Base-by-base conservation (phyloP, 73 alveolate species). In the Breviolum minutum region DNA sequence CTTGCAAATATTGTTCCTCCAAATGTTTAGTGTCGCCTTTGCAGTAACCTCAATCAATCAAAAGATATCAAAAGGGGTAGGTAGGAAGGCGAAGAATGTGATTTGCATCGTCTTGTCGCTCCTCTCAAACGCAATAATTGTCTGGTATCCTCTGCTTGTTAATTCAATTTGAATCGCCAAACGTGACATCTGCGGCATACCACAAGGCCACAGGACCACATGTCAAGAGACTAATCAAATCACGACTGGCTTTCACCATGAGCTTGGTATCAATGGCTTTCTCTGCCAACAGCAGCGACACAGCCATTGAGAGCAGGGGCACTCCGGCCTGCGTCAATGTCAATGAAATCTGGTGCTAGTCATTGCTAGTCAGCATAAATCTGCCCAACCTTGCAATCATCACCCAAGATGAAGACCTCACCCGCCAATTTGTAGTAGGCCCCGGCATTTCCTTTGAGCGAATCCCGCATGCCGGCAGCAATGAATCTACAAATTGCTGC, bases 361-460 rank as follows among this genome's bases (percentile, higher is more conserved):
- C 19, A 22, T 76, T 19, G 19, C 27, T 6, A 26, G 20, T 17
- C 86, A 26, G 86, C 40, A 26, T 14, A 76, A 13, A 48, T 19
- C 20, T 76, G 86, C 60, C 92, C 20, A 11, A 48, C 81, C 98
- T 92, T 81, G 98, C 98, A 92, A 66, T 92, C 98, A 7, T 92
- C 90, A 13, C 98, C 98, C 8, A 92, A 80, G 27, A 92, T 90
- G 20, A 92, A 92, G 60, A 92, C 17, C 91, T 94, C 99, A 17
- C 83, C 99, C 8, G 99, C 99, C 70, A 81, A 30, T 94, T 94
- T 94, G 99, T 94, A 94, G 99, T 79, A 94, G 16, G 99, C 99
- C 14, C 99, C 99, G 17, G 94, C 77, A 63, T 94, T 94, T 60
- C 99, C 99, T 83, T 22, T 40, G 54, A 40, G 0, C 54, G 3